A percentile compares a stretch with the other conserved stretches of the same genome.
These are phyloP conservation scores for Protea cynaroides DNA, from an alignment of 164 flowering plant genomes.

Conservation along the genomic window DNA sequence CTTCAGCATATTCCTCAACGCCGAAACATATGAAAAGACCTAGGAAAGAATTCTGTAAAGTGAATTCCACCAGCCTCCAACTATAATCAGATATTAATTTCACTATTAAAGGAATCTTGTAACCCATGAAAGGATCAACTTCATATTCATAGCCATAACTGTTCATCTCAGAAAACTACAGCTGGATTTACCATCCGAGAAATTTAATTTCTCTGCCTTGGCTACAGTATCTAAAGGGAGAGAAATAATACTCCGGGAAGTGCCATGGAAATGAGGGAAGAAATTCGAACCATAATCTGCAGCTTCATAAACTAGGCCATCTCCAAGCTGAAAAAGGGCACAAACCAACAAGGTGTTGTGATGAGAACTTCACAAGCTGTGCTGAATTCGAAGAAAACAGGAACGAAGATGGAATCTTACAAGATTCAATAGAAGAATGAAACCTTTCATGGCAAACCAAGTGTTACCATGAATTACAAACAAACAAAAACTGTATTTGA, in stretches of 20 bases:
- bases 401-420: too few relatives aligned
- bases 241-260: conserved; percentile 59
- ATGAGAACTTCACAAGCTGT: neutral
- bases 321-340: conserved; percentile 57
- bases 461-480: neutral
- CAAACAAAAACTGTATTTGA: neutral
- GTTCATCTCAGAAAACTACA: conserved; percentile 40
- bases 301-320: conserved; percentile 81
- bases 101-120: too few relatives aligned
- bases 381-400: neutral
- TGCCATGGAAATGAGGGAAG: conserved; percentile 92
- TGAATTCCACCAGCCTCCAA: too few relatives aligned
- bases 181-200: conserved; percentile 39
- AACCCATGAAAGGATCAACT: neutral
- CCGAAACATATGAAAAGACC: too few relatives aligned
- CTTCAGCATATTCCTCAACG: too few relatives aligned
- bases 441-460: neutral
- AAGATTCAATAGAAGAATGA: too few relatives aligned
- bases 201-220: conserved; percentile 56
- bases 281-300: conserved; percentile 56
- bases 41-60: too few relatives aligned
- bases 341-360: neutral
- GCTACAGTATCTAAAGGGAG: conserved; percentile 60
- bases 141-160: neutral
- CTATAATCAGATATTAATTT: too few relatives aligned